Evolutionary conservation across 2,329 filamentous ascomycete genomes (phyloP).

Genomic region (Talaromyces sp.): DNA sequence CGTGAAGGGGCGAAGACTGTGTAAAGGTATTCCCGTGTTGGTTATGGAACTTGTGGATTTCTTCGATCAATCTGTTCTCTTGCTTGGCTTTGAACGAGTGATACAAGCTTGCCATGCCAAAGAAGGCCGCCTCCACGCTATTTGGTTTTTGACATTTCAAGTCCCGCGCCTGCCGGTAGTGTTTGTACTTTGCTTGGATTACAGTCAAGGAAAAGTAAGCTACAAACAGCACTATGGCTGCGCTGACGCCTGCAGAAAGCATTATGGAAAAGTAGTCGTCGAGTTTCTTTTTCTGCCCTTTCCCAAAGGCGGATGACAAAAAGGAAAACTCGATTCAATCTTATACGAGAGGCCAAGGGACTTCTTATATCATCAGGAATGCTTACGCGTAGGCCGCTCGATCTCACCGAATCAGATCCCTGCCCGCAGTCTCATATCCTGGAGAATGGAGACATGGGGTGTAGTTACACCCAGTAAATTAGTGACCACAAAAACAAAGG

Average conservation of each 20-base stretch:
- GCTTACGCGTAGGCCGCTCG: neutral
- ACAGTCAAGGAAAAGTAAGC: neutral
- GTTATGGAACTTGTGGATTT: neutral
- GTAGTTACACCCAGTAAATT: neutral
- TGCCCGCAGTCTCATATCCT: neutral
- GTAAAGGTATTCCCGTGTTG: conserved; percentile 5
- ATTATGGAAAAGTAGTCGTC: neutral
- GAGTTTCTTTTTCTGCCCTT: neutral
- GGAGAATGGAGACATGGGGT: neutral
- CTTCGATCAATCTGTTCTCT: neutral
- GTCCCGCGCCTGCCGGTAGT: neutral
- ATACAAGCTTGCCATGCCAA: neutral
- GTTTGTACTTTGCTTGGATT: neutral
- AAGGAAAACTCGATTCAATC: neutral
- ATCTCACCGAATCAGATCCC: neutral
- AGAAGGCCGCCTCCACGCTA: neutral
- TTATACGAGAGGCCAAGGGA: neutral
- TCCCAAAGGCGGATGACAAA: neutral
- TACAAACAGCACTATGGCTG: neutral
- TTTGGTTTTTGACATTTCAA: neutral
- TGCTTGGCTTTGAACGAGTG: neutral
- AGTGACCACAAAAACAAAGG: neutral
- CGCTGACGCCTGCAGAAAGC: neutral
- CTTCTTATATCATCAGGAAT: neutral
- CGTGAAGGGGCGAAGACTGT: neutral